Base-by-base conservation (phyloP, 169 alveolate species). In the Babesia divergens region DNA sequence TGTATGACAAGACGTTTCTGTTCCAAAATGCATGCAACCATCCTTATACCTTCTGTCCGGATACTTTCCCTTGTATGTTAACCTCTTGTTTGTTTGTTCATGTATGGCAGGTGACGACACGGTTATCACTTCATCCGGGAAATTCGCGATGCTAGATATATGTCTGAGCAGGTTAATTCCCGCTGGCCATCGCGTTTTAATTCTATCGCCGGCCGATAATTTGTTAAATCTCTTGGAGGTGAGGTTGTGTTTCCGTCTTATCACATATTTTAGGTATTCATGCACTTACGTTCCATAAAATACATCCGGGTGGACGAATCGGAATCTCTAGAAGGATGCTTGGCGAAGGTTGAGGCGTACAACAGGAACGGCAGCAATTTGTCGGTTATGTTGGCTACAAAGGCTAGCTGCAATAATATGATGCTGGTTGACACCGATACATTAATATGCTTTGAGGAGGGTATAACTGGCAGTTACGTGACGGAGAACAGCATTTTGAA, bases 361-460 rank as follows among this genome's bases (percentile, higher is more conserved):
- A 94, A 95, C 22, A 82, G 68, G 44, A 93, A 91, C 32, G 81
- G 90, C 50, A 91, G 96, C 53, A 92, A 92, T 70, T 91, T 94
- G 67, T 90, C 94, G 20, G 94, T 97, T 84, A 66, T 97, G 42
- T 77, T 94, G n/a, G 90, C 97, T 29, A 95, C 99, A 0, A 85
- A 97, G 67, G 98, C 98, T 16, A 99, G 99, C 1, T 98, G 98
- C 0, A 84, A 95, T 9, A 98, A 98, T 28, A 94, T 97, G 35
- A 97, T 94, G 54, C 84, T 97, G 40, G 95, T 96, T 20, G 94
- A 95, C 26, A 98, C 99, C 16, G 99, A 97, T 80, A 94, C 98
- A 9, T 99, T 97, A 14, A 94, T 40, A 13, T 40, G 47, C 47
- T 40, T 40, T 16, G 47, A 40, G 16, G 16, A 40, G 47, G 47